Conservation (phyloP, 352 stramenopile species). For the Pythium chondricola region DNA sequence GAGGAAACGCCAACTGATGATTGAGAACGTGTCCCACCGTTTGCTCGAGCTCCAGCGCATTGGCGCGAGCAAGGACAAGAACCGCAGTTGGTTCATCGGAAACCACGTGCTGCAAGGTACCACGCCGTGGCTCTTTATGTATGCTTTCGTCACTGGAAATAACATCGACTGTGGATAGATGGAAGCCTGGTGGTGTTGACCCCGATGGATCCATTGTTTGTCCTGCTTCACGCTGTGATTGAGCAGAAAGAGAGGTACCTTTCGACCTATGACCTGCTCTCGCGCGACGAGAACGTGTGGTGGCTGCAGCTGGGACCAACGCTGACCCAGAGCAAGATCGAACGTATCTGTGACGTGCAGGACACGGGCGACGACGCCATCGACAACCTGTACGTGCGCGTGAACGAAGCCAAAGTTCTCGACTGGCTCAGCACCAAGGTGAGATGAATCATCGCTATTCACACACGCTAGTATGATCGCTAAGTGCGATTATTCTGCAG, state of each 20-base stretch:
- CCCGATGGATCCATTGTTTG: constrained; percentile 62
- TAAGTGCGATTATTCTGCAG: constrained; percentile 15
- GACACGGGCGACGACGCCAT: constrained; percentile 31
- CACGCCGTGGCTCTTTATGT: neutral
- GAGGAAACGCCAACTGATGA: constrained; percentile 52
- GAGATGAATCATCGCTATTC: too few species aligned
- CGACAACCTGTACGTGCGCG: constrained; percentile 50
- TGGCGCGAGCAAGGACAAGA: constrained; percentile 31
- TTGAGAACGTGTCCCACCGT: constrained; percentile 23
- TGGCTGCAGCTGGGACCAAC: constrained; percentile 31
- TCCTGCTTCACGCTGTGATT: constrained; percentile 53
- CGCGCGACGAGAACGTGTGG: constrained; percentile 46
- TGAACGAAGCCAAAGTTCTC: constrained; percentile 44
- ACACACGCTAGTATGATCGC: neutral
- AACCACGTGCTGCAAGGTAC: constrained; percentile 58
- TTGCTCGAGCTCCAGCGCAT: constrained; percentile 66
- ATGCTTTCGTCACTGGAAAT: neutral
- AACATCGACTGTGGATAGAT: constrained; percentile 22
- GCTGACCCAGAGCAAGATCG: constrained; percentile 25
- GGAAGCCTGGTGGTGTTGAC: constrained; percentile 58
- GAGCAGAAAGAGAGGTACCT: constrained; percentile 38
- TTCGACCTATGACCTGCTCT: constrained; percentile 54
- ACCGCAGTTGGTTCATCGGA: constrained; percentile 72
- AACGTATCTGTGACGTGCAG: constrained; percentile 54
- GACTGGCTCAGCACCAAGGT: constrained; percentile 50